Base-by-base conservation (phyloP, 192 early-diverging fungal genomes). In the Backusella psychrophila region DNA sequence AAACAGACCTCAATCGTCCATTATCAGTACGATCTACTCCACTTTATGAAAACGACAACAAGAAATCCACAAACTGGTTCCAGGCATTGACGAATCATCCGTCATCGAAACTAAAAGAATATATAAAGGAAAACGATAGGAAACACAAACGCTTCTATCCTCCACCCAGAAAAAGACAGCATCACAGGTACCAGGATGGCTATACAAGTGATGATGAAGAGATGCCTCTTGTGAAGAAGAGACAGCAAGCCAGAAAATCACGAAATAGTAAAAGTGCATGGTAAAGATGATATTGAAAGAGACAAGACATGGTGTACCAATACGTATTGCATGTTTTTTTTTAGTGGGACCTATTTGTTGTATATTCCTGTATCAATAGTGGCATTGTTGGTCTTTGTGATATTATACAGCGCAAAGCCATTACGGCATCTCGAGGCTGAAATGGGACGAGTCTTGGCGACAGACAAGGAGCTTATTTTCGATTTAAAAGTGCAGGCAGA, bases 401-500 rank as follows among this genome's bases (percentile, higher is more conserved):
- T 74, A 6, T 17, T 78, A 1, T 71, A 73, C 34, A 69, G 56
- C 19, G 76, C 80, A 15, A 42, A 70, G 4, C 80, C 80, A 29
- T 42, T 81, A 5, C 39, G 11, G 14, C 69, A 66, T 35, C 67
- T 81, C 6, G n/a, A 56, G n/a, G 84, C 84, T 19, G 77, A 77
- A 4, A 85, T 92, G 49, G 80, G 85, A 19, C 82, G 88, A 66
- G 88, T 92, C 5, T 73, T 92, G 53, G 89, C 91, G 8, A 85
- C 91, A 5, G 90, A 92, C 33, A 91, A 90, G 77, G 90, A 91
- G 75, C 81, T 92, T 29, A 85, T 92, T 31, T 91, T 92, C 46
- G 89, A 91, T 71, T 73, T 92, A 68, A 87, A 91, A 71, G 77
- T 92, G 9, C 75, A 83, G 49, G 85, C 87, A 0, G 82, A 85